Evolutionary conservation across 768 basidiomycete genomes (phyloP), one percentile per base, ranked within the genome.

Genomic region (Leccinellum luteum): DNA sequence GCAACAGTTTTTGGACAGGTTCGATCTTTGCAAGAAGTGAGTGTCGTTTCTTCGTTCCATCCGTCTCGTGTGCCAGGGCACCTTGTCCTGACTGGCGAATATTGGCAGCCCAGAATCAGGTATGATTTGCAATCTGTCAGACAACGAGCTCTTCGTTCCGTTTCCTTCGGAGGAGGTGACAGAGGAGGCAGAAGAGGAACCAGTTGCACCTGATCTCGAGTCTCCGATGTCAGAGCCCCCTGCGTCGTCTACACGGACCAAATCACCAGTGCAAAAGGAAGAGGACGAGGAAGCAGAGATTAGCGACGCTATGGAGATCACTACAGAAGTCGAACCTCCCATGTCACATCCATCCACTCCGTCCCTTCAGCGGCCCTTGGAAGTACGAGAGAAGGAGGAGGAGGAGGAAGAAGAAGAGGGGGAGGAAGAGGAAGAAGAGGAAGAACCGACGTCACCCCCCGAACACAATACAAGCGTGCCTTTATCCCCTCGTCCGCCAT

Each of bases 21-120:
- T 82, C 63, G 81, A 86, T 70, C 67, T 90, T 32, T 61, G 65
- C 38, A 79, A 80, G 60, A 68, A 78, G 84, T 86, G 67, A 66
- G 78, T 73, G 49, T 35, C 56, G 6, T 28, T 28, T 45, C 32
- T 19, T 55, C 49, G 25, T 41, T 30, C 21, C 25, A 31, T 34
- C 51, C 31, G 58, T 63, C 35, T 53, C 51, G n/a, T 38, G 30
- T 49, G 48, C 45, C n/a, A n/a, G 43, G 45, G 52, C 27, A 34
- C 45, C 23, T 51, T 55, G 34, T 52, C 34, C 62, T 61, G 21
- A 59, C 60, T 31, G 45, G 23, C 47, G 15, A 49, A 7, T 38
- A 13, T 59, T 50, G 41, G 51, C 54, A 81, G 81, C 63, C 73
- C 70, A 6, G 76, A 79, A 51, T 72, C 70, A 32, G 77, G 79